Base-by-base conservation (phyloP, 2,329 filamentous ascomycete genomes). In the Colletotrichum scovillei region DNA sequence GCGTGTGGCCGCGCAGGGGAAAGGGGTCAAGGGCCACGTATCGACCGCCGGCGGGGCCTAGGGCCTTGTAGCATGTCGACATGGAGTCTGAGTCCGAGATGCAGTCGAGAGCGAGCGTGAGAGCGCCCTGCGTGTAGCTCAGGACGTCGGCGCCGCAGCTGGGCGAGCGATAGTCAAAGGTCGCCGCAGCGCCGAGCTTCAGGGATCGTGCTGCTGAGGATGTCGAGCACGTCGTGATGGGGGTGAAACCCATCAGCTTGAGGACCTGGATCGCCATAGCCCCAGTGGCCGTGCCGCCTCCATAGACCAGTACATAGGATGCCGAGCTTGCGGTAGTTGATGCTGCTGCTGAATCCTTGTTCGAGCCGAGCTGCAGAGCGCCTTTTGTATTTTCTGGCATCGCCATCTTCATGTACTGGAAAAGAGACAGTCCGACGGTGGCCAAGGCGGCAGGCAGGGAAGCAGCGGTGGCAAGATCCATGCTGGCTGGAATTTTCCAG, bases 1-100 rank as follows among this genome's bases (percentile, higher is more conserved):
- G 76, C 5, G 77, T 78, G 56, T 78, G 77, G 5, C 75, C 76
- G 3, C 76, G 76, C 1, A 78, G 66, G 4, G 77, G 77, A 5
- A 58, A 32, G 30, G 56, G 56, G 22, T 78, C 76, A 1, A 78
- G 65, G 2, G 72, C 75, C 1, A 77, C 69, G 66, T 78, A 78
- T 7, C 59, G 58, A 3, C 76, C 76, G 3, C 76, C 76, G 4
- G 58, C 63, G 2, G 35, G 53, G 5, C 75, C 73, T 24, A 77
- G 42, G 9, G 75, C 73, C 26, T 73, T 67, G 58, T 76, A 76
- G 60, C 76, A 77, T 28, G 73, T 65, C 8, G 46, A 11, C 73
- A 76, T 76, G n/a, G 72, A 71, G 32, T 32, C 46, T 16, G 19
- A 30, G n/a, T 63, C 59, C 14, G 59, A 26, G 59, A 63, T 52